Percentiles rank a stretch among this genome's conserved stretches.
Evolutionary conservation across 495 filamentous ascomycete genomes (phyloP).

Genomic region (Echria macrotheca): DNA sequence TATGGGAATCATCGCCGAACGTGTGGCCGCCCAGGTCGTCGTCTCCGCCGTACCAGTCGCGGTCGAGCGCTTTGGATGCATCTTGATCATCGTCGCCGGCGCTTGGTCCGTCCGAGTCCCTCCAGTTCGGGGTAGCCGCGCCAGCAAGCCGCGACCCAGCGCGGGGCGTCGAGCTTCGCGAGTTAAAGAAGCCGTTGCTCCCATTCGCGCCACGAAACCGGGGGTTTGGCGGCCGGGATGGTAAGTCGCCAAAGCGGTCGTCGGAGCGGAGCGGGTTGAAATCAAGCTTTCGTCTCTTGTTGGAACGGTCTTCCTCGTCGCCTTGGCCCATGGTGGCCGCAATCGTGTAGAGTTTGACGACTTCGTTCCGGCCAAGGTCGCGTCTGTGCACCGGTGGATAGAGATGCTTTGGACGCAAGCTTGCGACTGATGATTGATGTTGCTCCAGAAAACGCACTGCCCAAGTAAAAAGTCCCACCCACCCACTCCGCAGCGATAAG

Average conservation of each 20-base stretch:
- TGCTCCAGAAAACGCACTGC: constrained; percentile 7
- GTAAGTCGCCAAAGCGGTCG: constrained; percentile 53
- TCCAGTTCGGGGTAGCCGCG: constrained; percentile 44
- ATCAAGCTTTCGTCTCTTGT: constrained; percentile 59
- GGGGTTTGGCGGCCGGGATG: constrained; percentile 32
- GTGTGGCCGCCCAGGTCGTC: constrained; percentile 63
- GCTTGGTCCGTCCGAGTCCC: constrained; percentile 51
- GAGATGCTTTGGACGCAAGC: too few relatives aligned
- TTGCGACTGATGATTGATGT: neutral
- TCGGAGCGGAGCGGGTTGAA: constrained; percentile 50
- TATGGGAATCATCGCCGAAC: constrained; percentile 69
- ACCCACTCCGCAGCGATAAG: too few relatives aligned
- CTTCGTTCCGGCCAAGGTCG: too few relatives aligned
- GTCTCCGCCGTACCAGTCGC: constrained; percentile 81
- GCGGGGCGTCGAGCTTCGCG: constrained; percentile 45
- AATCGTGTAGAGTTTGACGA: too few relatives aligned
- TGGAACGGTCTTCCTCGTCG: constrained; percentile 46
- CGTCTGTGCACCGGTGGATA: too few relatives aligned
- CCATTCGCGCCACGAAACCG: constrained; percentile 17
- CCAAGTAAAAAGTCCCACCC: too few relatives aligned
- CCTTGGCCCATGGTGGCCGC: constrained; percentile 25
- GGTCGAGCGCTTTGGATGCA: constrained; percentile 61
- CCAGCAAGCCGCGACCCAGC: constrained; percentile 32
- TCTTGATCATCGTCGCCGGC: constrained; percentile 41
- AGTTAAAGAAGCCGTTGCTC: constrained; percentile 32